Evolutionary conservation across 1,139 yeast genomes (phyloP), one percentile per base, ranked within the genome.

Genomic region (Entelexis paramagnoliae): DNA sequence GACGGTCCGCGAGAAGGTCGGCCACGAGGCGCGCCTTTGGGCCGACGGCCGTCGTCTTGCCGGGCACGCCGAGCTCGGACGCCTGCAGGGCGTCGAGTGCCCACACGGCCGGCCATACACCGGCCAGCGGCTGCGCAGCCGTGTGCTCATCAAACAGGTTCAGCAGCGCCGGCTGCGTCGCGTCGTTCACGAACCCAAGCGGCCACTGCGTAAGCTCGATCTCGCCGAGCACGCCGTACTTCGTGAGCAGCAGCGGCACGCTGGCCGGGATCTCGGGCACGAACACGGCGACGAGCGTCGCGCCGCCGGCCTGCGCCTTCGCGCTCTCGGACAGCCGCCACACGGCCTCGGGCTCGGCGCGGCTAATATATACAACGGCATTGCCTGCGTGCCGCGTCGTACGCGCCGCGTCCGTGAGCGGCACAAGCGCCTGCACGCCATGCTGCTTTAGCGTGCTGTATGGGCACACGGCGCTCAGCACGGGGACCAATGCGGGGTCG

Each of bases 381-480:
- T 32, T 44, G 41, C 38, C 13, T 33, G 38, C 45, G 17, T 32
- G 46, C 5, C 4, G 33, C 13, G 38, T n/a, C 14, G 40, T 33
- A n/a, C 38, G 48, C 28, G 32, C 17, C 17, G 40, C 59, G 36
- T 45, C 55, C 26, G 53, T 58, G 50, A 84, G 70, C 84, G 88
- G 82, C 22, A 78, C 70, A 20, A 82, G 77, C 55, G 75, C 74
- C 30, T 72, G 76, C 49, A 85, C 79, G 48, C 81, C 84, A 49
- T 70, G 71, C 49, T 74, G 74, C 60, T 79, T 77, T 47, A 83
- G 71, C 20, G 68, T 66, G 54, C 58, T 55, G 64, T 83, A 84
- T 4, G 83, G 77, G 3, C 83, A 76, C 49, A 84, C 68, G 39
- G 72, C 70, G 60, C 86, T 80, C 55, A 85, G 70, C 5, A 77